These are phyloP conservation scores for Aspergillus biplanus DNA, from an alignment of 495 filamentous ascomycete genomes.

Conservation along the genomic window DNA sequence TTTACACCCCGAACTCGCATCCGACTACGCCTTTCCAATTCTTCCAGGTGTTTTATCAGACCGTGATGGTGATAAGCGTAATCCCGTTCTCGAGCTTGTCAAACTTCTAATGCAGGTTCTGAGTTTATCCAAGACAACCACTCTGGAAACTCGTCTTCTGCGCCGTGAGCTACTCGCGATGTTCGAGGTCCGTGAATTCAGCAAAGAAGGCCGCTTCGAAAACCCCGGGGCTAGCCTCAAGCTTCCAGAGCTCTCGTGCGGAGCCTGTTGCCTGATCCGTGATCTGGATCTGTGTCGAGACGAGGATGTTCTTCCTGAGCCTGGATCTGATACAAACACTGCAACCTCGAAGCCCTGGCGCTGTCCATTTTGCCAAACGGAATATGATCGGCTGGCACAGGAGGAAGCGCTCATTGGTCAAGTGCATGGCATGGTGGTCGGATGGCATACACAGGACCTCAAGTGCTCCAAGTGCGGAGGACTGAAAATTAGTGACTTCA, in stretches of 20 bases:
- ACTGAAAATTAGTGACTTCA: slow-evolving; percentile 82
- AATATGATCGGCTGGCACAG: slow-evolving; percentile 74
- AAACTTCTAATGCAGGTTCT: slow-evolving; percentile 91
- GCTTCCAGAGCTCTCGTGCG: slow-evolving; percentile 77
- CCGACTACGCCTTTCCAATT: slow-evolving; percentile 85
- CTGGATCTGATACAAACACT: slow-evolving; percentile 39
- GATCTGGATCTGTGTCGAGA: slow-evolving; percentile 96
- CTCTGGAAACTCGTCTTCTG: slow-evolving; percentile 80
- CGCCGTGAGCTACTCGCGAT: slow-evolving; percentile 86
- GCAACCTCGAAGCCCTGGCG: slow-evolving; percentile 63
- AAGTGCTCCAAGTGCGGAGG: slow-evolving; percentile 67
- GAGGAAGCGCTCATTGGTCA: slow-evolving; percentile 83
- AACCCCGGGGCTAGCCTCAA: slow-evolving; percentile 81
- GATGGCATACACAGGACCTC: slow-evolving; percentile 89
- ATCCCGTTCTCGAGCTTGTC: slow-evolving; percentile 86
- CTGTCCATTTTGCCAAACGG: slow-evolving; percentile 74
- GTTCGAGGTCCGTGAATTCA: slow-evolving; percentile 94
- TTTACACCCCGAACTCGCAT: slow-evolving; percentile 83
- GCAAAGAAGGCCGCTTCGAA: slow-evolving; percentile 78
- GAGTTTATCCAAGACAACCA: slow-evolving; percentile 78
- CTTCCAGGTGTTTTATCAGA: slow-evolving; percentile 75
- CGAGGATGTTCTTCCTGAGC: slow-evolving; percentile 71
- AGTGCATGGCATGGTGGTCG: slow-evolving; percentile 71
- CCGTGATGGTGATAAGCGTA: slow-evolving; percentile 61
- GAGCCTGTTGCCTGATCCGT: slow-evolving; percentile 81